These are phyloP conservation scores for Cryptococcus sp. DNA, from an alignment of 1,284 basidiomycete genomes.

Conservation along the genomic window DNA sequence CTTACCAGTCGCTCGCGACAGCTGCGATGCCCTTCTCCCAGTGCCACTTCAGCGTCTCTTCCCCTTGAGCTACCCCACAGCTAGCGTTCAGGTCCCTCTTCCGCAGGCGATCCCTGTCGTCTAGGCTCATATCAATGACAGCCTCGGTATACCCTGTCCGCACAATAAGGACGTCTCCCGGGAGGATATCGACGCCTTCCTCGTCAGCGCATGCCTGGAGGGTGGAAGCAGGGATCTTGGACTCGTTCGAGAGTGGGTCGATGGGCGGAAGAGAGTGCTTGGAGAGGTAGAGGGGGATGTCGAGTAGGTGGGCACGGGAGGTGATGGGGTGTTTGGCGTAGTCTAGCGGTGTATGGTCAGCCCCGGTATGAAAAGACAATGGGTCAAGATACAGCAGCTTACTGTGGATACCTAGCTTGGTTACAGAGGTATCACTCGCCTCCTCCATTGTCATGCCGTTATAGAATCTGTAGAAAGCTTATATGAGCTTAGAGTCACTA, in stretches of 20 bases:
- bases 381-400: background rate
- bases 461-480: constrained; percentile 5
- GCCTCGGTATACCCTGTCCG: constrained; percentile 48
- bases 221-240: constrained; percentile 28
- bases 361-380: background rate
- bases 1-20: constrained; percentile 48
- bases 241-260: constrained; percentile 26
- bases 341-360: constrained; percentile 18
- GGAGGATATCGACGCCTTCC: constrained; percentile 34
- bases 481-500: constrained; percentile 28
- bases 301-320: constrained; percentile 50
- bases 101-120: constrained; percentile 22
- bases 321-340: constrained; percentile 48
- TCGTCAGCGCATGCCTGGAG: constrained; percentile 24
- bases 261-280: constrained; percentile 40
- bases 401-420: constrained; percentile 27
- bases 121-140: constrained; percentile 31
- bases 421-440: constrained; percentile 16
- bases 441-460: constrained; percentile 19
- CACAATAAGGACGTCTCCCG: constrained; percentile 47
- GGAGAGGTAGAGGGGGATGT: constrained; percentile 41
- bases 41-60: constrained; percentile 46
- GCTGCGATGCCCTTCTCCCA: constrained; percentile 53
- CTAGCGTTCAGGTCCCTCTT: constrained; percentile 19
- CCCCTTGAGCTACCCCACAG: constrained; percentile 33